A percentile compares a stretch with the other conserved stretches of the same genome.
These are phyloP conservation scores for Naganishia sp. DNA, from an alignment of 1,284 basidiomycete species.

Conservation along the genomic window DNA sequence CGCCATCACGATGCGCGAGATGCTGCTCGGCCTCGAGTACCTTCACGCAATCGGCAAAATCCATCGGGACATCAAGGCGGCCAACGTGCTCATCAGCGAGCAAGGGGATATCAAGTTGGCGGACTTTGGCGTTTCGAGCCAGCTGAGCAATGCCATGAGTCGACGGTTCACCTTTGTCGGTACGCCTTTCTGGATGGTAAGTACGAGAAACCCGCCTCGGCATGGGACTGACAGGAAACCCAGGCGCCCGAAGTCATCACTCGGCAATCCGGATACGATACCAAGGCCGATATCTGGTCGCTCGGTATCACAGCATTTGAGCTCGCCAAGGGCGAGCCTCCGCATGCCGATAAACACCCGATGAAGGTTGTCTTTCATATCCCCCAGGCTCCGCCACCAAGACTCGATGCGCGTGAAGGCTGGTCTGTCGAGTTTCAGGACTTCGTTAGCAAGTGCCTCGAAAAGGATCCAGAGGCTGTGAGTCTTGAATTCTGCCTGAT, in stretches of 20 bases:
- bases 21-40: slow-evolving; percentile 91
- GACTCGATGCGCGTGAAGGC: slow-evolving; percentile 69
- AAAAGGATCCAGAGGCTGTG: slow-evolving; percentile 82
- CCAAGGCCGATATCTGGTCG: slow-evolving; percentile 96
- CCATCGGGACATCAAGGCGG: slow-evolving; percentile 98
- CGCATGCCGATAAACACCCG: slow-evolving; percentile 81
- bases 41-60: slow-evolving; percentile 92
- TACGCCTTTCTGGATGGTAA: slow-evolving; percentile 78
- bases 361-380: slow-evolving; percentile 90
- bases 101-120: slow-evolving; percentile 93
- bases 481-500: slow-evolving; percentile 43
- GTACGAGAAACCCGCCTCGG: neutral
- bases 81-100: slow-evolving; percentile 88
- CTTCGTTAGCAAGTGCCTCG: slow-evolving; percentile 85
- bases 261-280: slow-evolving; percentile 81
- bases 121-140: slow-evolving; percentile 94
- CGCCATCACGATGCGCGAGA: slow-evolving; percentile 88
- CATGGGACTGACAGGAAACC: neutral
- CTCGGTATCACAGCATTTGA: slow-evolving; percentile 93
- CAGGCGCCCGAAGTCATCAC: slow-evolving; percentile 92
- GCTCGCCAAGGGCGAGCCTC: slow-evolving; percentile 91
- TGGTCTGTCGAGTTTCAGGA: slow-evolving; percentile 88
- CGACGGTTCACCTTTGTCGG: slow-evolving; percentile 91
- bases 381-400: slow-evolving; percentile 82
- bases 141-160: slow-evolving; percentile 73